Conservation (phyloP, 2,329 filamentous ascomycete species). For the Diaporthe sp. region DNA sequence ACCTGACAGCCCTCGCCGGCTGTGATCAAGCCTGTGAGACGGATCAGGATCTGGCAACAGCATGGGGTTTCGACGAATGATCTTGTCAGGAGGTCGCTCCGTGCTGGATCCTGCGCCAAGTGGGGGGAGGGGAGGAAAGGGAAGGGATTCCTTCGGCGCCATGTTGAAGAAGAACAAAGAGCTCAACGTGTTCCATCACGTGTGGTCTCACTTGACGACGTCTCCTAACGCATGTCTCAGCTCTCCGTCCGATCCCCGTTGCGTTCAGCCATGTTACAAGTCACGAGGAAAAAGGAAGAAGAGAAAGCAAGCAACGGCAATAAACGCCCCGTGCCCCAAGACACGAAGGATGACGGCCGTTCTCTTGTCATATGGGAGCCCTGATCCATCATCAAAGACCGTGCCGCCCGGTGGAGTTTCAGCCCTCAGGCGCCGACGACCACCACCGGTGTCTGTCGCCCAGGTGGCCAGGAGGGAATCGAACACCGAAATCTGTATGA, state of each 20-base stretch:
- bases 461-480: background rate
- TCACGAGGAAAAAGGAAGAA: background rate
- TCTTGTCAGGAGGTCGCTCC: conserved; percentile 15
- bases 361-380: background rate
- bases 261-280: conserved; percentile 28
- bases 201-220: conserved; percentile 38
- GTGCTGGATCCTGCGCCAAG: conserved; percentile 3
- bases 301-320: background rate
- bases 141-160: background rate
- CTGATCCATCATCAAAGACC: background rate
- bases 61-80: background rate
- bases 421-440: background rate
- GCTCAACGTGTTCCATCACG: conserved; percentile 37
- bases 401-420: conserved; percentile 4
- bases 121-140: background rate
- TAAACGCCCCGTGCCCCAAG: background rate
- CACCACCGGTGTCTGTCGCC: background rate
- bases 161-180: conserved; percentile 28
- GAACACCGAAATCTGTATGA: conserved; percentile 27
- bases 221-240: conserved; percentile 33
- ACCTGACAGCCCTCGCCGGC: conserved; percentile 19
- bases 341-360: background rate
- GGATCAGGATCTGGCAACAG: conserved; percentile 2
- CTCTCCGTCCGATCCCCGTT: conserved; percentile 24
- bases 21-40: conserved; percentile 18